Conservation (phyloP, 768 basidiomycete species). For the Trametes villosa region DNA sequence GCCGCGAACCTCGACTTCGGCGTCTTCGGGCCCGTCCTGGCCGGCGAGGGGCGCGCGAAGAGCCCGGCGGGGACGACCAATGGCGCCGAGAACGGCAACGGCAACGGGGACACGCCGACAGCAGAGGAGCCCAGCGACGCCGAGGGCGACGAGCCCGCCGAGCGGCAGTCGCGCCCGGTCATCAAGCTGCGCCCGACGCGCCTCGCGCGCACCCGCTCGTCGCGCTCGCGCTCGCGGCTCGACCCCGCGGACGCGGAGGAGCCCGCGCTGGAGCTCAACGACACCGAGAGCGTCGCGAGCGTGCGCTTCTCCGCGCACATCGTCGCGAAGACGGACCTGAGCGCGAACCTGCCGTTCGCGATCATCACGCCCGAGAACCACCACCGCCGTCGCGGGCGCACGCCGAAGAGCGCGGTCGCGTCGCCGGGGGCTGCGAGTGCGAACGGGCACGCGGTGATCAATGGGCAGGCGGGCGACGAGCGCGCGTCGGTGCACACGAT, state of each 20-base stretch:
- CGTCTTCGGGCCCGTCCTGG: slow-evolving; percentile 59
- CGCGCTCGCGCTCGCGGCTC: slow-evolving; percentile 75
- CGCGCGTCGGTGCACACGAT: slow-evolving; percentile 37
- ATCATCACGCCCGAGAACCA: slow-evolving; percentile 73
- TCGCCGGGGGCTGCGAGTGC: slow-evolving; percentile 33
- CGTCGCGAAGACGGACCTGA: slow-evolving; percentile 64
- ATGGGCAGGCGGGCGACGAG: slow-evolving; percentile 33
- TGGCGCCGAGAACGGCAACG: slow-evolving; percentile 15
- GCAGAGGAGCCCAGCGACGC: slow-evolving; percentile 7
- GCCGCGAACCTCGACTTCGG: slow-evolving; percentile 77
- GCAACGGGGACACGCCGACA: neutral
- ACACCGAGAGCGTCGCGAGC: slow-evolving; percentile 73
- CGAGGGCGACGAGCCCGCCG: slow-evolving; percentile 46
- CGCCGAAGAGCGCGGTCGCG: slow-evolving; percentile 19
- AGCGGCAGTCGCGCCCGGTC: slow-evolving; percentile 69
- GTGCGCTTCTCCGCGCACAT: slow-evolving; percentile 76
- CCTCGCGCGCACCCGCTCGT: slow-evolving; percentile 43
- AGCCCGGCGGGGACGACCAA: slow-evolving; percentile 8
- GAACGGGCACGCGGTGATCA: slow-evolving; percentile 34
- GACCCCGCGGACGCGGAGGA: slow-evolving; percentile 64
- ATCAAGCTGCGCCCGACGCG: slow-evolving; percentile 71
- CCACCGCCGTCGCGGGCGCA: slow-evolving; percentile 44
- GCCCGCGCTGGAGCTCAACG: slow-evolving; percentile 59
- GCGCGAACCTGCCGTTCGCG: slow-evolving; percentile 72
- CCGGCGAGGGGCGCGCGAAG: slow-evolving; percentile 18